Evolutionary conservation across 176 grass and related monocot species (phyloP), one percentile per base, ranked within the genome.

Genomic region (Thinopyrum elongatum): DNA sequence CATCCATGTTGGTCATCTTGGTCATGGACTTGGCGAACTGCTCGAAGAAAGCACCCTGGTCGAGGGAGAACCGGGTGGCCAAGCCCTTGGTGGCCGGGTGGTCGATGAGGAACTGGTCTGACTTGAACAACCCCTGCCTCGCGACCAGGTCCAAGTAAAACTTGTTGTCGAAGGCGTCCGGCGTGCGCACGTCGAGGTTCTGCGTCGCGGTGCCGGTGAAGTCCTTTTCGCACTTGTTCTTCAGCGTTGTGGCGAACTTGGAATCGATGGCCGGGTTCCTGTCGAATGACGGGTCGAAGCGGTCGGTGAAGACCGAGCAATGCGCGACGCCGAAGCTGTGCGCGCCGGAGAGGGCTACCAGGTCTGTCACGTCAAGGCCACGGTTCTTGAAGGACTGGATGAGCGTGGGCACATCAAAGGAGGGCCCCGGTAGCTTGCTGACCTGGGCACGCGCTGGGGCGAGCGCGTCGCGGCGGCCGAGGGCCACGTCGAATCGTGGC

Each of bases 321-420:
- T 89, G 90, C 11, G 74, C 79, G 15, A 7, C 31, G 5, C 90
- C 93, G 51, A 95, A 59, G 27, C 90, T 88, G 88, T 95, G 93
- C 38, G 85, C 90, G 8, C 93, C 90, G 12, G 93, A 95, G 25
- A 95, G 87, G 59, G 88, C 67, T n/a, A 92, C 90, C 33, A 89
- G 90, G 83, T 92, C 90, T 5, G 74, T 8, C n/a, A 31, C 16
- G 64, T 33, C 55, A 19, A 93, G 88, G 7, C 28, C 57, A 1
- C 83, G 78, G 74, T 36, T 23, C 17, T 22, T 47, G 81, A 89
- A 89, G 19, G 49, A 4, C 1, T 9, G 2, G 27, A 84, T 74
- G 33, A 90, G 81, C 10, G 2, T 0, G 0, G 85, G 23, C 31
- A 87, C 87, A 34, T 21, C 16, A 3, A 7, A 58, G 77, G 0